These are phyloP conservation scores for Paramyrothecium roridum DNA, from an alignment of 2,329 filamentous ascomycete genomes.

Conservation along the genomic window DNA sequence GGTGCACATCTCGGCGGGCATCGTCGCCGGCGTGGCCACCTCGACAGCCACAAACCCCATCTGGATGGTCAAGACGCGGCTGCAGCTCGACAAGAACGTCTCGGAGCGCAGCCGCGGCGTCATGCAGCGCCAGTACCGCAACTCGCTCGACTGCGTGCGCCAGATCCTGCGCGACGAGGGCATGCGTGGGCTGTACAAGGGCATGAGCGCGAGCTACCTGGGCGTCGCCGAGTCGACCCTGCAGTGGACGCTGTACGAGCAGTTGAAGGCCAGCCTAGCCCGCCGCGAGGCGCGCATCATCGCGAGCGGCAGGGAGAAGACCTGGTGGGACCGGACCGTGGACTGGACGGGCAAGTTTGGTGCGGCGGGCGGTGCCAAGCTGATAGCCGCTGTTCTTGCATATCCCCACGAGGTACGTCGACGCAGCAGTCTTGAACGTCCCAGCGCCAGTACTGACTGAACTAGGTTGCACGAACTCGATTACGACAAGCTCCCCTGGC, in stretches of 20 bases:
- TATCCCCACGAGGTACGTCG: conserved; percentile 85
- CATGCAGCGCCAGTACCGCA: conserved; percentile 70
- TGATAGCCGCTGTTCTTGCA: conserved; percentile 77
- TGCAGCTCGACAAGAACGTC: conserved; percentile 87
- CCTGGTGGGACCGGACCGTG: conserved; percentile 69
- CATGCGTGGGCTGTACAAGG: conserved; percentile 78
- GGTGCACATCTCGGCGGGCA: conserved; percentile 76
- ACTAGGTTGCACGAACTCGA: conserved; percentile 73
- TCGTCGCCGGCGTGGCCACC: conserved; percentile 77
- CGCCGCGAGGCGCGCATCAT: conserved; percentile 57
- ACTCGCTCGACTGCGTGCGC: conserved; percentile 81
- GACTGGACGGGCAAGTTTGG: conserved; percentile 76
- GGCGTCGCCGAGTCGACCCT: conserved; percentile 87
- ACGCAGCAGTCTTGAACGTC: not conserved
- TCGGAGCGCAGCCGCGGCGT: conserved; percentile 56
- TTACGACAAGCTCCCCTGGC: conserved; percentile 79
- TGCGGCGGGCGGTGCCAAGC: conserved; percentile 80
- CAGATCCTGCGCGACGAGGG: conserved; percentile 82
- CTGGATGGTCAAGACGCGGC: conserved; percentile 90
- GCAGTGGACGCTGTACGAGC: conserved; percentile 94
- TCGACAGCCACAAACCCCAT: conserved; percentile 93
- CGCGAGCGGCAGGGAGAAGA: conserved; percentile 59
- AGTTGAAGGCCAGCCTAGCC: conserved; percentile 75
- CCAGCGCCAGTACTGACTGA: conserved; percentile 1
- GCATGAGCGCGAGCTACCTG: conserved; percentile 86